Conservation (phyloP, 1,284 basidiomycete species). For the Fomitopsis betulina region DNA sequence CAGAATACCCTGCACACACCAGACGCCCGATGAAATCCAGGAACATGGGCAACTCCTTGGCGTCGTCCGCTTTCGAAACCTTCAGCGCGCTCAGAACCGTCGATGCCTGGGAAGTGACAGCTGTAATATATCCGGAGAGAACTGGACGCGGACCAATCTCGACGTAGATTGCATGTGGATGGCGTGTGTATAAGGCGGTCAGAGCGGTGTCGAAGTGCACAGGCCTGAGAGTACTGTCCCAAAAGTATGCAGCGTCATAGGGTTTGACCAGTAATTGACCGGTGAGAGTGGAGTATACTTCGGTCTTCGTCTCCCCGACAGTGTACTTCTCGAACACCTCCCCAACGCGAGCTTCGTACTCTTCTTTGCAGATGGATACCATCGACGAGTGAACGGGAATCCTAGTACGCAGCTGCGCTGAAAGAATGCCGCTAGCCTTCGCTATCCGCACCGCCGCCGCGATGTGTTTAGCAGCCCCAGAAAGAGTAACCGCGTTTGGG, state of each 20-base stretch:
- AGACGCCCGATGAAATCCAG: too few species aligned
- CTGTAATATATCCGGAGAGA: constrained; percentile 27
- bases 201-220: constrained; percentile 28
- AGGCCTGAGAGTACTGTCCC: constrained; percentile 28
- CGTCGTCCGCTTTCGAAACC: too few species aligned
- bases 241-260: constrained; percentile 29
- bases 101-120: constrained; percentile 9
- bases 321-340: neutral
- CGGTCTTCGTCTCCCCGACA: neutral
- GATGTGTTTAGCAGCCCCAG: constrained; percentile 27
- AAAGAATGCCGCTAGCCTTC: constrained; percentile 25
- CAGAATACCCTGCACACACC: too few species aligned
- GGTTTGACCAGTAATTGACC: constrained; percentile 15
- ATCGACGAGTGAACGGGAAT: constrained; percentile 30
- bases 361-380: constrained; percentile 12
- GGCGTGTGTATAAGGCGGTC: constrained; percentile 5
- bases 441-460: constrained; percentile 27
- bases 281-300: constrained; percentile 22
- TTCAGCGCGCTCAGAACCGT: neutral
- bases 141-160: constrained; percentile 35
- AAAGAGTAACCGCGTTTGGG: constrained; percentile 30
- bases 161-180: constrained; percentile 22
- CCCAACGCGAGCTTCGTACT: too few species aligned
- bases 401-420: constrained; percentile 27
- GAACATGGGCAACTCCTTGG: too few species aligned